These are phyloP conservation scores for Crucihimalaya himalaica DNA, from an alignment of 345 rosid genomes.

Conservation along the genomic window DNA sequence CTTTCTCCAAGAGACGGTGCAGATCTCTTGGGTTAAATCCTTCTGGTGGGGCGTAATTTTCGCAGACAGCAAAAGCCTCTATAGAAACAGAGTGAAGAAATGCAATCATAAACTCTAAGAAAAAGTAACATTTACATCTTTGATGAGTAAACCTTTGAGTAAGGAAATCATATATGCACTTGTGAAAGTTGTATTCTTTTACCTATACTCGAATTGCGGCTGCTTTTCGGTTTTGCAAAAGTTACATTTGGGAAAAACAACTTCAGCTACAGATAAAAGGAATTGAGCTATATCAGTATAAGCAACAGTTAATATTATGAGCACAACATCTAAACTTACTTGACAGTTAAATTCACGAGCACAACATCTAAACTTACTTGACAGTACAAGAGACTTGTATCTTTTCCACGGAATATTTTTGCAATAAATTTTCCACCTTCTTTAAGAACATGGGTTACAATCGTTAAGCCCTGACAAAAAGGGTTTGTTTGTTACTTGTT, in stretches of 20 bases:
- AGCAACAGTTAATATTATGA: not conserved
- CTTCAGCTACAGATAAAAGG: slow-evolving; percentile 63
- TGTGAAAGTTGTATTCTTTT: slow-evolving; percentile 28
- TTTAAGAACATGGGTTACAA: slow-evolving; percentile 83
- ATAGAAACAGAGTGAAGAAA: slow-evolving; percentile 31
- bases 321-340: slow-evolving; percentile 44
- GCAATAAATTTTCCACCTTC: slow-evolving; percentile 93
- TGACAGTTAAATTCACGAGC: slow-evolving; percentile 48
- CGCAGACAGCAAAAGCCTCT: slow-evolving; percentile 98
- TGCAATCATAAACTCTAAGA: slow-evolving; percentile 8
- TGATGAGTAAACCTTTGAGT: slow-evolving; percentile 32
- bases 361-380: slow-evolving; percentile 54
- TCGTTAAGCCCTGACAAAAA: slow-evolving; percentile 72
- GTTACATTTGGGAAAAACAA: slow-evolving; percentile 88
- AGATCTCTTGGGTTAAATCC: slow-evolving; percentile 83
- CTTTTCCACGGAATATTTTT: slow-evolving; percentile 98
- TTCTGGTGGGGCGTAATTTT: slow-evolving; percentile 87
- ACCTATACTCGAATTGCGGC: slow-evolving; percentile 99
- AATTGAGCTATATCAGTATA: slow-evolving; percentile 21
- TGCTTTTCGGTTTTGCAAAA: slow-evolving; percentile 96
- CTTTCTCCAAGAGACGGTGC: slow-evolving; percentile 79
- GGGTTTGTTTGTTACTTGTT: not conserved
- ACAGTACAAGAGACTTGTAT: slow-evolving; percentile 91
- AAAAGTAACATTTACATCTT: slow-evolving; percentile 6
- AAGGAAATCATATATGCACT: slow-evolving; percentile 27